A percentile compares a stretch with the other conserved stretches of the same genome.
These are phyloP conservation scores for Daldinia eschscholtzii DNA, from an alignment of 2,329 filamentous ascomycete species.

Conservation along the genomic window DNA sequence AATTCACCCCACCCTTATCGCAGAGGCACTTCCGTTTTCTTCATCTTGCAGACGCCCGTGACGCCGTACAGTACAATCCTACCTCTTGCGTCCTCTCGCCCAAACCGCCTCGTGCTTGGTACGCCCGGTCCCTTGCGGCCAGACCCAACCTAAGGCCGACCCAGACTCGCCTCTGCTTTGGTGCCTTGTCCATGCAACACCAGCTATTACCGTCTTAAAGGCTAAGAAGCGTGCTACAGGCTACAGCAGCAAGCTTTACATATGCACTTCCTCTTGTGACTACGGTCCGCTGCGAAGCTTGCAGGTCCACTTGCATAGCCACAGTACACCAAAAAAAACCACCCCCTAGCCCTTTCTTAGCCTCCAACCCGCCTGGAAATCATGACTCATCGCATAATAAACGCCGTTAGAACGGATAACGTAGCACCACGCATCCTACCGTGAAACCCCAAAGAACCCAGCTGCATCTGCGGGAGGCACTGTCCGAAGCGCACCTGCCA, in stretches of 20 bases:
- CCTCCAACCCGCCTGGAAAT: conserved; percentile 4
- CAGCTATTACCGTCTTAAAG: conserved; percentile 6
- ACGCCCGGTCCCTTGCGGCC: conserved; percentile 32
- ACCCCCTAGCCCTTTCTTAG: conserved; percentile 7
- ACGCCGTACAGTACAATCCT: conserved; percentile 33
- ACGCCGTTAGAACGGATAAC: conserved; percentile 29
- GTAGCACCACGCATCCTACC: conserved; percentile 35
- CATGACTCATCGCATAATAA: conserved; percentile 32
- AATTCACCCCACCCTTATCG: conserved; percentile 32
- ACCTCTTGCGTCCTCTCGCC: conserved; percentile 17
- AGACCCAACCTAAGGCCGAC: conserved; percentile 36
- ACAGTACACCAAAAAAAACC: conserved; percentile 15
- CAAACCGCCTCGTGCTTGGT: conserved; percentile 22
- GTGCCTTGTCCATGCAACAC: conserved; percentile 37
- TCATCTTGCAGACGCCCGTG: conserved; percentile 50
- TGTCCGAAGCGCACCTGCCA: conserved; percentile 44
- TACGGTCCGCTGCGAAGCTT: conserved; percentile 53
- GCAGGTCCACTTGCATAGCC: conserved; percentile 44
- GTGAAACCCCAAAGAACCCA: conserved; percentile 37
- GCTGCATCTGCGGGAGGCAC: conserved; percentile 46
- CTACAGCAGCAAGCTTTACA: conserved; percentile 42
- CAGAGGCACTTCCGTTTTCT: conserved; percentile 48
- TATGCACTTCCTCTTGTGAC: conserved; percentile 51
- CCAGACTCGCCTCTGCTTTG: conserved; percentile 39
- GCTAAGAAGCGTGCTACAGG: conserved; percentile 30